phyloP scores from a whole-genome alignment of 495 filamentous ascomycete species.

The Saxophila tyrrhenica region DNA sequence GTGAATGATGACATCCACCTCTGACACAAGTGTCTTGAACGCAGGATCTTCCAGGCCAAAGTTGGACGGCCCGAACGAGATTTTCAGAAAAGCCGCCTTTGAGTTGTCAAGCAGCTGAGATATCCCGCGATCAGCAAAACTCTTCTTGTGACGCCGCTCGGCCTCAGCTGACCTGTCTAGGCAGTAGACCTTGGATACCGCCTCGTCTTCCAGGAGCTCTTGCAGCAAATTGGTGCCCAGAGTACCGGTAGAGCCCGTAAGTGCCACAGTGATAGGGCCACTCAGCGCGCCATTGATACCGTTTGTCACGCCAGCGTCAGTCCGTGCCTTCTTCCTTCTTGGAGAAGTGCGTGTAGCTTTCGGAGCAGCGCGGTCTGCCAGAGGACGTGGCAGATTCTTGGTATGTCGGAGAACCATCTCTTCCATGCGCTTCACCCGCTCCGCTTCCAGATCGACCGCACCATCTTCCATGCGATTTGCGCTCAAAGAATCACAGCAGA shows the following conservation, averaged over 20 bases:
- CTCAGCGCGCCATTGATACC: background rate
- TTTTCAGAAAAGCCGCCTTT: conserved; percentile 18
- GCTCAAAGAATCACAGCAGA: background rate
- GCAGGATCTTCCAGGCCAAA: conserved; percentile 17
- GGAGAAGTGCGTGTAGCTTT: background rate
- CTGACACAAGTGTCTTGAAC: conserved; percentile 14
- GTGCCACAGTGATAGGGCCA: conserved; percentile 5
- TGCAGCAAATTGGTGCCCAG: conserved; percentile 7
- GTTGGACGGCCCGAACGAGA: conserved; percentile 12
- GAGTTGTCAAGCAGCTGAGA: background rate
- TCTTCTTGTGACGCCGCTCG: background rate
- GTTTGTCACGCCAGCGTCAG: background rate
- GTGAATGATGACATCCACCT: conserved; percentile 31
- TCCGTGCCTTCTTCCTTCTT: background rate
- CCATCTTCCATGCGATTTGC: background rate
- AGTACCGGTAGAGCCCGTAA: conserved; percentile 12
- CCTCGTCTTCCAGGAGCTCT: background rate
- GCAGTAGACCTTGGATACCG: conserved; percentile 5
- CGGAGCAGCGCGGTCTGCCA: background rate
- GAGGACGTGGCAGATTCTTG: background rate
- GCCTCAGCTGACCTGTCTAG: conserved; percentile 5
- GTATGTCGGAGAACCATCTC: background rate
- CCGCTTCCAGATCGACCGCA: background rate
- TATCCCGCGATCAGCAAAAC: background rate
- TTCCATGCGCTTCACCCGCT: background rate